Evolutionary conservation across 805 yeast species (phyloP).

Genomic region (Teunomyces aglyptinius): DNA sequence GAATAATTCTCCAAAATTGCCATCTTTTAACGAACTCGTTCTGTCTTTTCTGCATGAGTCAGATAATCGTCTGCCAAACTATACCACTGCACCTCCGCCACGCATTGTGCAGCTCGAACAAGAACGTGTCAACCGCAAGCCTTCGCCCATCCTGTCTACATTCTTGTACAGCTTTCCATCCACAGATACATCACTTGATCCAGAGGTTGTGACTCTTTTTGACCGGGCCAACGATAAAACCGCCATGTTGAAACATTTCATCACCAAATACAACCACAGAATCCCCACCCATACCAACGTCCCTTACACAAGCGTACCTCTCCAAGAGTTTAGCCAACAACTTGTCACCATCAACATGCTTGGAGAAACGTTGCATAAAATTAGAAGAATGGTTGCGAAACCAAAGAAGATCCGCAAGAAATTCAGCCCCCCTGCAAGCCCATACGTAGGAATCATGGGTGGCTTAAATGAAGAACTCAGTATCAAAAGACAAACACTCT

Average conservation of each 20-base stretch:
- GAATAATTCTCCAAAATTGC: not conserved
- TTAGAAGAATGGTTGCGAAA: not conserved
- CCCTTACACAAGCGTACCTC: not conserved
- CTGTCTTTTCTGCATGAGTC: not conserved
- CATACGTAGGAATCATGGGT: conserved; percentile 4
- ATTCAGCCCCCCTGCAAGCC: not conserved
- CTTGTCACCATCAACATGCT: not conserved
- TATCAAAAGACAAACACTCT: conserved; percentile 3
- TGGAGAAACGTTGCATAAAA: not conserved
- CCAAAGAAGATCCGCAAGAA: not conserved
- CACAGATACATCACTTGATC: not conserved
- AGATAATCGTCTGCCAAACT: not conserved
- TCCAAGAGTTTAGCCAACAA: not conserved
- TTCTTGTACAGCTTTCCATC: not conserved
- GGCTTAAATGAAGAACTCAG: conserved; percentile 13
- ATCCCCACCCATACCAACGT: not conserved
- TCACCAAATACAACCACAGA: not conserved
- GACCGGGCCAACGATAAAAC: not conserved
- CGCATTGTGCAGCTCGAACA: no score
- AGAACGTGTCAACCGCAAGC: not conserved
- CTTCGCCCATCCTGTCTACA: not conserved
- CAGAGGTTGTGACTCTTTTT: not conserved
- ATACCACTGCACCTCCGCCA: not conserved
- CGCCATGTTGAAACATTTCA: not conserved
- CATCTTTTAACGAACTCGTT: not conserved